Evolutionary conservation across 2,329 filamentous ascomycete species (phyloP).

Genomic region (Teratosphaeria pseudoeucalypti): DNA sequence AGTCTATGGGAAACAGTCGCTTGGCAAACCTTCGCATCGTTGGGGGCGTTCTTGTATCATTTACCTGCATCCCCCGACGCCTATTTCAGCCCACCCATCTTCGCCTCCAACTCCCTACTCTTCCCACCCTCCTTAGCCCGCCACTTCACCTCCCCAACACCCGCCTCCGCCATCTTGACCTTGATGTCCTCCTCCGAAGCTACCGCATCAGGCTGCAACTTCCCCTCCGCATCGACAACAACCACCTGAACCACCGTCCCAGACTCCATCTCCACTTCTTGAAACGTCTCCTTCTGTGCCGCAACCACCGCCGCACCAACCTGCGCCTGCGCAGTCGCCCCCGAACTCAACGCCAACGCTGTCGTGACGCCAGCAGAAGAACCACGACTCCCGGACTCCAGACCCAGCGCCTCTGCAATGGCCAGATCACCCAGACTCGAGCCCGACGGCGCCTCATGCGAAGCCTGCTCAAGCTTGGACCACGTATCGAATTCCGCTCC

Average conservation of each 20-base stretch:
- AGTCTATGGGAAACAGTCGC: no score
- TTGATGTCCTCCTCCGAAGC: not conserved
- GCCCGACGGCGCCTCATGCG: not conserved
- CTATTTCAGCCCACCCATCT: not conserved
- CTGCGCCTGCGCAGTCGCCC: no score
- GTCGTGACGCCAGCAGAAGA: not conserved
- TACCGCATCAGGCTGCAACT: not conserved
- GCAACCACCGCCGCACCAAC: not conserved
- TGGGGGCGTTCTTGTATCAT: no score
- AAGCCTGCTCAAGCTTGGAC: constrained; percentile 1
- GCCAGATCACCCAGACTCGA: not conserved
- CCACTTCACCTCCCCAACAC: not conserved
- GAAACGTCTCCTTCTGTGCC: not conserved
- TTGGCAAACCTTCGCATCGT: no score
- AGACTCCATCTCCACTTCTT: not conserved
- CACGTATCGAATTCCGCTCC: constrained; percentile 5
- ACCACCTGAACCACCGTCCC: not conserved
- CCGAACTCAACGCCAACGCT: not conserved
- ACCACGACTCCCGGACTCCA: not conserved
- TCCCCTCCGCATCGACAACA: not conserved
- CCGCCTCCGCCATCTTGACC: not conserved
- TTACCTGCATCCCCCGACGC: not conserved
- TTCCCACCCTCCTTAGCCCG: not conserved
- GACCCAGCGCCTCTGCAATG: not conserved
- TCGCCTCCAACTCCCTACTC: not conserved